Conservation (phyloP, 2,329 filamentous ascomycete species). For the Neophaeococcomyces mojaviensis region DNA sequence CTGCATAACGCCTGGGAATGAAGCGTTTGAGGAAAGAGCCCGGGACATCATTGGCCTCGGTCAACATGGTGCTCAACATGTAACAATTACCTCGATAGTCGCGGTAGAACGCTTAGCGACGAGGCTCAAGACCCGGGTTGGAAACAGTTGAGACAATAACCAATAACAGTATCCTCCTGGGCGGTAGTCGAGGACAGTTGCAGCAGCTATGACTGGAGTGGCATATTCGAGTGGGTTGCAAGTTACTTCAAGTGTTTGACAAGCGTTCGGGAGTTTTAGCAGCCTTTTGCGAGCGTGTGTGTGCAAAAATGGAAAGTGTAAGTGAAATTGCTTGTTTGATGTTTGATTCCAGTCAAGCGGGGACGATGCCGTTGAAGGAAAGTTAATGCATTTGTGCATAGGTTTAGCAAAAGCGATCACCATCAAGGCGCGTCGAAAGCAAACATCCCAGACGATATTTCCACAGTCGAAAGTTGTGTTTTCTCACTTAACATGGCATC, state of each 20-base stretch:
- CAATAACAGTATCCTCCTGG: not conserved
- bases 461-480: too few species aligned
- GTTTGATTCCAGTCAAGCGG: too few species aligned
- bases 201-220: not conserved
- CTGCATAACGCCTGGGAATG: slow-evolving; percentile 6
- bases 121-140: not conserved
- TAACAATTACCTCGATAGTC: slow-evolving; percentile 5
- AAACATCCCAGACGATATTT: too few species aligned
- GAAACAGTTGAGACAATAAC: not conserved
- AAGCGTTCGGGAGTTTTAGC: not conserved
- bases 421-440: too few species aligned
- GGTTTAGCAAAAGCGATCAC: too few species aligned
- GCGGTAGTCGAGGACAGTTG: not conserved
- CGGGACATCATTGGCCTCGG: not conserved
- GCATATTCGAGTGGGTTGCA: not conserved
- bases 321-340: too few species aligned
- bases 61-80: not conserved
- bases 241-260: not conserved
- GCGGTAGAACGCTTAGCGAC: not conserved
- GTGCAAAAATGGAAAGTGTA: too few species aligned
- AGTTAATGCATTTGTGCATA: too few species aligned
- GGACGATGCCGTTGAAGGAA: too few species aligned
- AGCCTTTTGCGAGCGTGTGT: not conserved
- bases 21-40: not conserved
- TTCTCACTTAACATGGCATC: too few species aligned